Conservation (phyloP, 139 green algal genomes). For the Edaphochlamys debaryana region DNA sequence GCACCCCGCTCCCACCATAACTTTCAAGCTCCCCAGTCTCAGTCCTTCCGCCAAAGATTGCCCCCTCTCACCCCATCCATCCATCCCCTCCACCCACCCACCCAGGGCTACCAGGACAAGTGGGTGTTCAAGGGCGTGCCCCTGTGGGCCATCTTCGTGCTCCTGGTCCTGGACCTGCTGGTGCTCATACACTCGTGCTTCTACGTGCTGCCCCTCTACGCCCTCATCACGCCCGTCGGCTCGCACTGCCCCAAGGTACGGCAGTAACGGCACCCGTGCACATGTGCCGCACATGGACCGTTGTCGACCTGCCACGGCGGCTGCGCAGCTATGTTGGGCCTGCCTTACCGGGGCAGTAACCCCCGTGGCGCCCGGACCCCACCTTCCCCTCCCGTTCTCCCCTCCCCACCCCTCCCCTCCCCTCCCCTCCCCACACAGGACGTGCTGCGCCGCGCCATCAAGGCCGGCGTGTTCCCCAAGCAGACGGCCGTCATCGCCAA, state of each 20-base stretch:
- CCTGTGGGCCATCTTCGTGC: background rate
- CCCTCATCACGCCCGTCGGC: conserved; percentile 36
- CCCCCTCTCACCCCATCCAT: background rate
- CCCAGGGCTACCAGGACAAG: conserved; percentile 32
- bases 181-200: conserved; percentile 33
- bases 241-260: conserved; percentile 44
- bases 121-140: conserved; percentile 28
- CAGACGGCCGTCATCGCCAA: conserved; percentile 38
- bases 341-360: too few relatives aligned
- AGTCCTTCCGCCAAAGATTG: too few relatives aligned
- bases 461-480: conserved; percentile 17
- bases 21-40: too few relatives aligned
- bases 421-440: background rate
- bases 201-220: conserved; percentile 42
- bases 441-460: conserved; percentile 27
- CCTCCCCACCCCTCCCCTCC: background rate
- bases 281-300: too few relatives aligned
- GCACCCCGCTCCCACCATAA: too few relatives aligned
- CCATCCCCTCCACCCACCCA: background rate
- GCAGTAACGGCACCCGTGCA: too few relatives aligned
- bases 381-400: too few relatives aligned
- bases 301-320: too few relatives aligned
- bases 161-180: conserved; percentile 25
- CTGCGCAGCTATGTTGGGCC: too few relatives aligned
- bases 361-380: too few relatives aligned